These are phyloP conservation scores for Hyaloperonospora arabidopsidis DNA, from an alignment of 352 stramenopile species.

Conservation along the genomic window DNA sequence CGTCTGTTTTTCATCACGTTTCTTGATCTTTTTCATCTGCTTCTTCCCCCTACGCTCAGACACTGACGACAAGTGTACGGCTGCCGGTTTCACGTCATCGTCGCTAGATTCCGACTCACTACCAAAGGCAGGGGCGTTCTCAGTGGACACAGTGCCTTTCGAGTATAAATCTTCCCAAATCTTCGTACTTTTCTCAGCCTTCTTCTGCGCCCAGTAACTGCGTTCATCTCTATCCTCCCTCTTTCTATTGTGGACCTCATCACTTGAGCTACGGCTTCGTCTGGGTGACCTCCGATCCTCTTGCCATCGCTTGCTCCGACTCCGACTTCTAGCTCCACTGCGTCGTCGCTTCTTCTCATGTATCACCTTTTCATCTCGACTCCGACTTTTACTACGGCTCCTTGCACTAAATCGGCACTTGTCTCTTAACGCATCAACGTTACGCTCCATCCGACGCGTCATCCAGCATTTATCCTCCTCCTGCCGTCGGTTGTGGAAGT, in stretches of 20 bases:
- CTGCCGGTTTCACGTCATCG: slow-evolving; percentile 28
- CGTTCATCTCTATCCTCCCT: slow-evolving; percentile 27
- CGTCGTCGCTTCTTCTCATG: slow-evolving; percentile 2
- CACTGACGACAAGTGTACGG: slow-evolving; percentile 1
- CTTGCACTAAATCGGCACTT: slow-evolving; percentile 10
- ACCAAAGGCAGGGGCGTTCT: slow-evolving; percentile 44
- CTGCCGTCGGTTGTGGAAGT: slow-evolving; percentile 55
- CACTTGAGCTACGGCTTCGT: slow-evolving; percentile 14
- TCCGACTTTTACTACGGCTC: slow-evolving; percentile 15
- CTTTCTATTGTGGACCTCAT: not conserved
- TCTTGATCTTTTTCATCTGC: not conserved
- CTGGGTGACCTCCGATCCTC: slow-evolving; percentile 10
- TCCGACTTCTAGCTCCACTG: slow-evolving; percentile 13
- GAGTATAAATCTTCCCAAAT: slow-evolving; percentile 45
- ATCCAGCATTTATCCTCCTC: slow-evolving; percentile 62
- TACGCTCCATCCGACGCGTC: slow-evolving; percentile 32
- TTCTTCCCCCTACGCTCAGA: slow-evolving; percentile 10
- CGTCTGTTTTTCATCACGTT: slow-evolving; percentile 21
- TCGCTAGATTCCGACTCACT: slow-evolving; percentile 34
- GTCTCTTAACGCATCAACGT: slow-evolving; percentile 21
- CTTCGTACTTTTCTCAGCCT: slow-evolving; percentile 42
- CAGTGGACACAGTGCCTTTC: slow-evolving; percentile 33
- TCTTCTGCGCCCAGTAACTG: slow-evolving; percentile 50
- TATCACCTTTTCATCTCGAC: slow-evolving; percentile 1
- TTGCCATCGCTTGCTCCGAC: slow-evolving; percentile 5